Conservation (phyloP, 2,329 filamentous ascomycete genomes). For the Arachnopeziza araneosa region DNA sequence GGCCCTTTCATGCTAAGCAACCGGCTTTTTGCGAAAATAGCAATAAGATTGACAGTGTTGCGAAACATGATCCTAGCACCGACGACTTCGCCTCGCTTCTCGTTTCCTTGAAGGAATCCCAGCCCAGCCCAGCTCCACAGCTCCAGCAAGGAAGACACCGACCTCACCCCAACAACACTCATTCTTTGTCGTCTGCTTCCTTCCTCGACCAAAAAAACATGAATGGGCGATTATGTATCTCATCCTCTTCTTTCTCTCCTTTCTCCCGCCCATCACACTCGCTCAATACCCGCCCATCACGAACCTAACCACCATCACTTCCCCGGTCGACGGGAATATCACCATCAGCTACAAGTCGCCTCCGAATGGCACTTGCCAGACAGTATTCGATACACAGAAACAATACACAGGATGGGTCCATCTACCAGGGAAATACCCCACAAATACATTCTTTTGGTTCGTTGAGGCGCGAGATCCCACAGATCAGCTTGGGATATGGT, state of each 20-base stretch:
- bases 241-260: conserved; percentile 14
- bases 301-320: conserved; percentile 51
- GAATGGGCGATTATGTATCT: conserved; percentile 17
- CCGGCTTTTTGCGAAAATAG: not conserved
- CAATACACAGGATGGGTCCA: conserved; percentile 68
- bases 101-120: not conserved
- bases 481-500: conserved; percentile 53
- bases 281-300: conserved; percentile 34
- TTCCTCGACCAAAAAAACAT: not conserved
- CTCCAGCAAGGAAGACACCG: not conserved
- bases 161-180: not conserved
- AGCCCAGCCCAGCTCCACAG: not conserved
- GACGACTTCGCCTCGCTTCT: not conserved
- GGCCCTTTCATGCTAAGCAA: not conserved
- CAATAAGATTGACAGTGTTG: not conserved
- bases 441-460: conserved; percentile 46
- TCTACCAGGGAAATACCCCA: conserved; percentile 49
- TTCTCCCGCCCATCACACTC: conserved; percentile 18
- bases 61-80: not conserved
- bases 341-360: conserved; percentile 63
- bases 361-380: conserved; percentile 55
- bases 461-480: conserved; percentile 41
- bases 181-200: not conserved
- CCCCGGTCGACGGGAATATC: conserved; percentile 57
- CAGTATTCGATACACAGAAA: conserved; percentile 58